A percentile compares a stretch with the other conserved stretches of the same genome.
Conservation (phyloP, 176 grass and related monocot genomes). For the Olyra latifolia region DNA sequence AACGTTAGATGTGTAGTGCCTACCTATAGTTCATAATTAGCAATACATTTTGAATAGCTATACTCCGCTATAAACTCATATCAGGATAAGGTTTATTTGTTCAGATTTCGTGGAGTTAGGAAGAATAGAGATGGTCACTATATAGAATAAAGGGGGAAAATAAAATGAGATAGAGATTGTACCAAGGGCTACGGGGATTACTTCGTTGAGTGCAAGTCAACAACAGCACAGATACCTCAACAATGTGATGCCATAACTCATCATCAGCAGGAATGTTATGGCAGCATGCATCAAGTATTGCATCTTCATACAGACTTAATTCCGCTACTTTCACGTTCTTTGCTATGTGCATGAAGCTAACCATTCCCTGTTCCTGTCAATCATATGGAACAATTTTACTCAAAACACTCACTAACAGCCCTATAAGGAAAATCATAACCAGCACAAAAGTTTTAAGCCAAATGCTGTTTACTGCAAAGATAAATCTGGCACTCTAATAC, state of each 20-base stretch:
- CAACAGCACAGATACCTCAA: conserved; percentile 78
- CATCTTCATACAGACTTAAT: conserved; percentile 86
- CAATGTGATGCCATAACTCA: conserved; percentile 65
- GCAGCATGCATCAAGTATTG: conserved; percentile 80
- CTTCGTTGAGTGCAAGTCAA: conserved; percentile 56
- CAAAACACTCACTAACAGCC: neutral
- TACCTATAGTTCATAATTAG: neutral
- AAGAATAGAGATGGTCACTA: neutral
- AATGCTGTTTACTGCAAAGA: neutral
- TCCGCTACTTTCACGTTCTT: conserved; percentile 72
- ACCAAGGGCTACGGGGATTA: conserved; percentile 89
- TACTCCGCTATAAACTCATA: neutral
- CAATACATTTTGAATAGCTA: neutral
- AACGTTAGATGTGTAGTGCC: neutral
- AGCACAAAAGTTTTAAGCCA: neutral
- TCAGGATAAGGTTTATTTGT: neutral
- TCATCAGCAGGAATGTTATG: conserved; percentile 71
- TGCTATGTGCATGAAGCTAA: conserved; percentile 68
- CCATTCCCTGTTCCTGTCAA: conserved; percentile 75
- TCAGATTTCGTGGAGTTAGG: neutral
- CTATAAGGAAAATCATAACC: neutral
- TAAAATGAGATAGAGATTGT: conserved; percentile 18
- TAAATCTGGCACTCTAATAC: neutral
- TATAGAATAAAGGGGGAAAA: neutral
- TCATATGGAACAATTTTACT: conserved; percentile 8